Base-by-base conservation (phyloP, 441 rosid species). In the Geranium incanum region DNA sequence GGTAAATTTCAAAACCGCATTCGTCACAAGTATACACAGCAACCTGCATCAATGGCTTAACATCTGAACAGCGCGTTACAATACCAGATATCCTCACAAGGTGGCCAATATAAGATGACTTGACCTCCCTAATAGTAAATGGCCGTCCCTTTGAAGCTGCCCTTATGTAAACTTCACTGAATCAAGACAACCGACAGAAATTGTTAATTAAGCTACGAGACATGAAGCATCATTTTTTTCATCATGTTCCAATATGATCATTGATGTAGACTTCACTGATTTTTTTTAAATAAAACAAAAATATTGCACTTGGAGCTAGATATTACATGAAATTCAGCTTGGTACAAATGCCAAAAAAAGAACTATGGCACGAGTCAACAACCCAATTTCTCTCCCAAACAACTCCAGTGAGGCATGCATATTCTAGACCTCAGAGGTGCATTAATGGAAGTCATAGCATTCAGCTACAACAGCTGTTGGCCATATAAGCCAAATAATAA, bases 11-110 rank as follows among this genome's bases (percentile, higher is more conserved):
- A 80, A 86, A 90, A 48, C 98, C 96, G 69, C 98, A 95, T n/a
- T 89, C 96, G 83, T 95, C 99, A 71, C 99, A 95, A 8, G 99
- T 93, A 81, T 93, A 95, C 1, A 95, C 97, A 73, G 99, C 97
- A 7, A 93, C 97, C 66, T 92, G 95, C 98, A 95, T 93, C 75
- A 95, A 79, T 66, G 99, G 98, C 86, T 93, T 95, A 70, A 95
- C 99, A 83, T 95, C 99, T 15, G 99, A 95, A 79, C 99, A 95
- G 4, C 98, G 93, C 6, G 97, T 95, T 71, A 95, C 88, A 83
- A 95, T 93, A 68, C 99, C 99, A 28, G 98, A 86, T 78, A 85
- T 87, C 76, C 84, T 88, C 1, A 95, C 97, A 78, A 95, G 95
- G 74, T 93, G 97, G 36, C 98, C 98, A 77, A 95, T 93, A 71